Base-by-base conservation (phyloP, 202 grass and related monocot genomes). In the Carex arenaria region DNA sequence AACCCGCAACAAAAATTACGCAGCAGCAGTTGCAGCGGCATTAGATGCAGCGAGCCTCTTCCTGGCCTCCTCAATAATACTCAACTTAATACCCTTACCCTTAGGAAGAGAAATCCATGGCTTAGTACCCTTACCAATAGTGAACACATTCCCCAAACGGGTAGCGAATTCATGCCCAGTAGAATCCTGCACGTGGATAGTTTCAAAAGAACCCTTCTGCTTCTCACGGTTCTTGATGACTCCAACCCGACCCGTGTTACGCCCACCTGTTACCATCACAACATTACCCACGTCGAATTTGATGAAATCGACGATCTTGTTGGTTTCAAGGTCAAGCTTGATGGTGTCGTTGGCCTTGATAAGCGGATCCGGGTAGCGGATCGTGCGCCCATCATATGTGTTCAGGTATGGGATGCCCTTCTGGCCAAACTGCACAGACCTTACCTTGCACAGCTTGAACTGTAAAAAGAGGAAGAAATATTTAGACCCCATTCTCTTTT, bases 221-320 rank as follows among this genome's bases (percentile, higher is more conserved):
- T 90, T 90, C 84, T 89, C 88, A 81, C 72, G 64, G 54, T 78
- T 89, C 80, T 87, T 89, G 73, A 89, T 86, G 64, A 86, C 80
- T 22, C 88, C 88, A 2, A 89, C 88, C 72, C 84, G 87, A 14
- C 88, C 87, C 0, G 88, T 89, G 80, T 89, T 89, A 31, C 84
- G 82, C 20, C 88, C 84, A 0, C 84, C 88, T 12, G 84, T 89
- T 64, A 89, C 88, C 88, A 90, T 90, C 55, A 87, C 85, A 0
- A 87, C 65, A 5, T 90, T 87, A 10, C 88, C 88, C 5, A 86
- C 88, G 3, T 89, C 88, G 34, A 86, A 86, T 73, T 86, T 89
- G 88, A 89, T 83, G 84, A 89, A 86, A 45, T 89, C 88, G 0
- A 89, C 84, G 3, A 89, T 84, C 57, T 89, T 86, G 64, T 80